Evolutionary conservation across 1,139 yeast genomes (phyloP).

Genomic region (Williopsis jadinii): DNA sequence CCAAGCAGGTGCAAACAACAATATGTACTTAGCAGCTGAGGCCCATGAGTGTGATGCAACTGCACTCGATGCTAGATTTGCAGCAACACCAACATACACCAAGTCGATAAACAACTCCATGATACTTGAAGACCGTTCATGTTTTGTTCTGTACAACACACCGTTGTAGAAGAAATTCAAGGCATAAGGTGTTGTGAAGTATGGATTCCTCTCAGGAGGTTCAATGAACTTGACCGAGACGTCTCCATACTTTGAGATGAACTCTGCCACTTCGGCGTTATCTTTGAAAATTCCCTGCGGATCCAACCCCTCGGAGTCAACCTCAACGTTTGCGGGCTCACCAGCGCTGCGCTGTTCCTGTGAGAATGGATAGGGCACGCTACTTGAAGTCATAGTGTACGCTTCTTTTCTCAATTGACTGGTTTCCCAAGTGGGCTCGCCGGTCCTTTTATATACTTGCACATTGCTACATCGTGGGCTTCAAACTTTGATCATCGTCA

Average conservation of each 20-base stretch:
- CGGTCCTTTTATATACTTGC: too few species aligned
- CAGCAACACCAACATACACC: slow-evolving; percentile 58
- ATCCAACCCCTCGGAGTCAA: too few species aligned
- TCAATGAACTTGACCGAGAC: slow-evolving; percentile 42
- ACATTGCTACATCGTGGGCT: too few species aligned
- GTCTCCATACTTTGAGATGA: slow-evolving; percentile 44
- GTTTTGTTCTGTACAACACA: slow-evolving; percentile 46
- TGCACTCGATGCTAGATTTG: slow-evolving; percentile 52
- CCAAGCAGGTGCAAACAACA: slow-evolving; percentile 54
- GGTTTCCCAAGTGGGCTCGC: too few species aligned
- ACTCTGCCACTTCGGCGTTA: slow-evolving; percentile 36
- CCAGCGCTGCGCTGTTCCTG: too few species aligned
- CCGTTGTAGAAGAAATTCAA: slow-evolving; percentile 57
- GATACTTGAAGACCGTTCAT: slow-evolving; percentile 45
- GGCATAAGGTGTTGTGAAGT: slow-evolving; percentile 53
- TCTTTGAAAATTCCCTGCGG: background rate
- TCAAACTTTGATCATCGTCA: too few species aligned
- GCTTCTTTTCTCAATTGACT: too few species aligned
- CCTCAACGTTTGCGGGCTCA: too few species aligned
- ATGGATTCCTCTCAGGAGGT: slow-evolving; percentile 35
- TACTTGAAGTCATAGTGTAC: too few species aligned
- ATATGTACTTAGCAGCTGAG: slow-evolving; percentile 40
- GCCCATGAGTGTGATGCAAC: slow-evolving; percentile 43
- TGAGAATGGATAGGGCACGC: too few species aligned
- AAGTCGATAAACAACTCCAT: slow-evolving; percentile 57